Percentiles rank a stretch among this genome's conserved stretches.
Evolutionary conservation across 306 rosid species (phyloP).

Genomic region (Vigna radiata): DNA sequence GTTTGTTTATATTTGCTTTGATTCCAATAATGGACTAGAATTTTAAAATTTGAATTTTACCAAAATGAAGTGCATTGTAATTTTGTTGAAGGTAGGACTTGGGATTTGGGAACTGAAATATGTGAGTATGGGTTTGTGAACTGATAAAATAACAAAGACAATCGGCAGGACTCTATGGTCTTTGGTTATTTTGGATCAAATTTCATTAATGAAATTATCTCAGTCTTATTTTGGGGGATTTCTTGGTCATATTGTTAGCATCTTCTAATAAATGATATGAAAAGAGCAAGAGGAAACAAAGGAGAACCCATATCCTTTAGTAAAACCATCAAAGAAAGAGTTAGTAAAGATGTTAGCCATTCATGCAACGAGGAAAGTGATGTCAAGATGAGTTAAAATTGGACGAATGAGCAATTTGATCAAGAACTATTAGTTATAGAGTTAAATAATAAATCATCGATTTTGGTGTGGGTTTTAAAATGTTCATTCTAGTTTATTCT

Average conservation of each 20-base stretch:
- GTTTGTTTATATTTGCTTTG: constrained; percentile 8
- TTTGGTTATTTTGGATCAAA: neutral
- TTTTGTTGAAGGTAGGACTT: neutral
- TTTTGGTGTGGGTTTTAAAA: neutral
- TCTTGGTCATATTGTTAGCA: constrained; percentile 3
- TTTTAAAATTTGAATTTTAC: neutral
- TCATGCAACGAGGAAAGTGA: neutral
- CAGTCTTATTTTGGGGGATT: neutral
- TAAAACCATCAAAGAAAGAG: neutral
- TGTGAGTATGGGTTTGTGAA: neutral
- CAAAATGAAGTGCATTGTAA: neutral
- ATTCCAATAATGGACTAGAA: neutral
- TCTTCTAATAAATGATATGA: neutral
- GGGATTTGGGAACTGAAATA: neutral
- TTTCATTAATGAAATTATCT: neutral
- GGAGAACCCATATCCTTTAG: constrained; percentile 1
- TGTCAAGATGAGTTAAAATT: neutral
- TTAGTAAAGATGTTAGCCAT: constrained; percentile 5
- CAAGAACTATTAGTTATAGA: constrained; percentile 25
- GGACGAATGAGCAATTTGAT: neutral
- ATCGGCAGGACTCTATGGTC: neutral
- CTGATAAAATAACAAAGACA: neutral
- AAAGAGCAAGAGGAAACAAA: neutral
- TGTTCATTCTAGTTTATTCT: constrained; percentile 7
- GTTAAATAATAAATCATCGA: neutral